Evolutionary conservation across 108 stramenopile species (phyloP).

Genomic region (Nannochloropsis granulata): DNA sequence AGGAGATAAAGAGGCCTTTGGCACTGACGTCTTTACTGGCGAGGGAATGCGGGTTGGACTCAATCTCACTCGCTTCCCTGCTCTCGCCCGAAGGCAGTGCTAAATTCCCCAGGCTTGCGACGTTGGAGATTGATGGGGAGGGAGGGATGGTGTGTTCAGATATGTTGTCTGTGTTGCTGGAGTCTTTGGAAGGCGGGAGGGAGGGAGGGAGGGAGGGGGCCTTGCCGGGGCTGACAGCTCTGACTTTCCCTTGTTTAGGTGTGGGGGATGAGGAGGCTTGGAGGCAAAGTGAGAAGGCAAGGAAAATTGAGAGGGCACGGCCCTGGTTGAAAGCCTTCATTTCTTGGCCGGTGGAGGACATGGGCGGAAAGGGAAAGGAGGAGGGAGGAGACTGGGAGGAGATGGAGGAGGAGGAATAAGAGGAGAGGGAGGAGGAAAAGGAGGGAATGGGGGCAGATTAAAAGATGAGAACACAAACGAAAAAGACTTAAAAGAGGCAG

Average conservation of each 20-base stretch:
- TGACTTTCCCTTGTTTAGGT: background rate
- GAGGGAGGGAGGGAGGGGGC: background rate
- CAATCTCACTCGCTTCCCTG: background rate
- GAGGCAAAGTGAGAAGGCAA: background rate
- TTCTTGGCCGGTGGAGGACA: background rate
- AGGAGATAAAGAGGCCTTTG: background rate
- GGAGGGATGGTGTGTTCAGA: background rate
- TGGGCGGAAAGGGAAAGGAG: background rate
- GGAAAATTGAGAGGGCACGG: background rate
- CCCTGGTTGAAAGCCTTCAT: background rate
- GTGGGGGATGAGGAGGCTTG: background rate
- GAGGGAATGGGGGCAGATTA: background rate
- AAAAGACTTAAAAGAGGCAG: too few species aligned
- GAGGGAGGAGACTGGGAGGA: background rate
- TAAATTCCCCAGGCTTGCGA: background rate
- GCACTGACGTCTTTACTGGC: background rate
- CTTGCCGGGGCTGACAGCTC: background rate
- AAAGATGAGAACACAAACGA: too few species aligned
- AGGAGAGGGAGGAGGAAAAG: background rate
- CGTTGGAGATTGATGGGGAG: background rate
- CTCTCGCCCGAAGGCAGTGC: background rate
- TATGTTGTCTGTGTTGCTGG: background rate
- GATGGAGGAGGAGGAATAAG: background rate
- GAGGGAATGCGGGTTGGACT: background rate
- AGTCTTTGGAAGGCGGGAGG: background rate